Evolutionary conservation across 2,329 filamentous ascomycete species (phyloP).

Genomic region (Ophioceras dolichostomum): DNA sequence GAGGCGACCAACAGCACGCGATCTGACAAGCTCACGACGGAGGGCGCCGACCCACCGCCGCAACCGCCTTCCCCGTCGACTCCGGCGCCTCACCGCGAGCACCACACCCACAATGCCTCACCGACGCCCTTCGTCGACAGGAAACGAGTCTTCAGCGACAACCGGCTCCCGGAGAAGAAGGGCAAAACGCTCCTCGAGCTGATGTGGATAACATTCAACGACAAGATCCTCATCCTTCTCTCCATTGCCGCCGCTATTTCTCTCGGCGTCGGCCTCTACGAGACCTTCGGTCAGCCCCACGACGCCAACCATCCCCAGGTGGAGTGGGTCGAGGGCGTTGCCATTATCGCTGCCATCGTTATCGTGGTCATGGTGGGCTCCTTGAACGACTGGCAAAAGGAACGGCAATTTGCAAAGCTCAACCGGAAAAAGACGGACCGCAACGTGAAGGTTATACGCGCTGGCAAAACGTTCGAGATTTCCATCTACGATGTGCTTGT

Average conservation of each 20-base stretch:
- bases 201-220: conserved; percentile 76
- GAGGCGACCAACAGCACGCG: conserved; percentile 38
- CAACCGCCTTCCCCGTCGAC: conserved; percentile 1
- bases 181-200: conserved; percentile 60
- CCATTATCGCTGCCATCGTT: conserved; percentile 65
- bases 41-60: conserved; percentile 14
- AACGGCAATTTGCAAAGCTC: conserved; percentile 65
- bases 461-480: conserved; percentile 56
- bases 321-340: conserved; percentile 74
- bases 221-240: conserved; percentile 66
- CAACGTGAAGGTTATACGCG: conserved; percentile 58
- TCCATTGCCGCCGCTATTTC: conserved; percentile 61
- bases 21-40: conserved; percentile 18
- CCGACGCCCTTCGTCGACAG: conserved; percentile 42
- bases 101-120: conserved; percentile 11
- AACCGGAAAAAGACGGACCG: conserved; percentile 73
- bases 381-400: conserved; percentile 70
- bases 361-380: conserved; percentile 70
- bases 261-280: conserved; percentile 62
- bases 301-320: conserved; percentile 38
- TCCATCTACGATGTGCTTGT: conserved; percentile 58
- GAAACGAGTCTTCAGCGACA: conserved; percentile 59
- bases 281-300: conserved; percentile 53
- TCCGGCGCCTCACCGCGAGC: neutral
- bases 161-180: conserved; percentile 61